A percentile compares a stretch with the other conserved stretches of the same genome.
phyloP scores from a whole-genome alignment of 2,329 filamentous ascomycete species.

The Fusarium newnesense region DNA sequence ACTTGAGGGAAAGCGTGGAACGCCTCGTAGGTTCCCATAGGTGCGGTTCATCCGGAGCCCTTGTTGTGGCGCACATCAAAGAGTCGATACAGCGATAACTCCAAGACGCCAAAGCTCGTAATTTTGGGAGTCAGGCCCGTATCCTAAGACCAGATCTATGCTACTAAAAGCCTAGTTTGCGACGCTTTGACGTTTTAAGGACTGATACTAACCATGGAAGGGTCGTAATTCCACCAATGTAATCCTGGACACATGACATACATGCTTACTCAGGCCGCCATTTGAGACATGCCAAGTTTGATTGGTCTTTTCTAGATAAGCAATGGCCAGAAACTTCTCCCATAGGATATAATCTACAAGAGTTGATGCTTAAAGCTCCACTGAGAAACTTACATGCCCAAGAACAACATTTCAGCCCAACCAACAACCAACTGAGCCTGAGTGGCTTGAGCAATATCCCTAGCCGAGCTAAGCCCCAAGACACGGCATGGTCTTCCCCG shows the following conservation, averaged over 20 bases:
- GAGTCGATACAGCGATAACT: neutral
- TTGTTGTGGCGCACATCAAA: neutral
- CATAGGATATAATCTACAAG: constrained; percentile 1
- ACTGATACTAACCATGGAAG: neutral
- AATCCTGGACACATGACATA: neutral
- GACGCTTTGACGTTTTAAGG: constrained; percentile 7
- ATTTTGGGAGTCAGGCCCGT: neutral
- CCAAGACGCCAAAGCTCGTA: neutral
- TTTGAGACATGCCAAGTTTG: neutral
- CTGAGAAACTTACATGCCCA: neutral
- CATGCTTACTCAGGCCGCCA: constrained; percentile 9
- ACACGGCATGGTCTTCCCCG: constrained; percentile 27
- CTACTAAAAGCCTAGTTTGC: constrained; percentile 12
- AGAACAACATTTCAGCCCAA: neutral
- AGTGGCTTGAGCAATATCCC: neutral
- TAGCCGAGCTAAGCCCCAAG: neutral
- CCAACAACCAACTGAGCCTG: neutral
- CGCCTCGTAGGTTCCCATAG: neutral
- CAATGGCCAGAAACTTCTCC: constrained; percentile 7
- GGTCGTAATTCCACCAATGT: constrained; percentile 18
- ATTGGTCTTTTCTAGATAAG: constrained; percentile 6
- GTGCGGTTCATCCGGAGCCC: neutral
- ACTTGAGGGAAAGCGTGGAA: neutral
- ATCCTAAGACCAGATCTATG: neutral
- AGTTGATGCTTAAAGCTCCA: constrained; percentile 1